These are phyloP conservation scores for Ogataea nonfermentans DNA, from an alignment of 805 yeast genomes.

Conservation along the genomic window DNA sequence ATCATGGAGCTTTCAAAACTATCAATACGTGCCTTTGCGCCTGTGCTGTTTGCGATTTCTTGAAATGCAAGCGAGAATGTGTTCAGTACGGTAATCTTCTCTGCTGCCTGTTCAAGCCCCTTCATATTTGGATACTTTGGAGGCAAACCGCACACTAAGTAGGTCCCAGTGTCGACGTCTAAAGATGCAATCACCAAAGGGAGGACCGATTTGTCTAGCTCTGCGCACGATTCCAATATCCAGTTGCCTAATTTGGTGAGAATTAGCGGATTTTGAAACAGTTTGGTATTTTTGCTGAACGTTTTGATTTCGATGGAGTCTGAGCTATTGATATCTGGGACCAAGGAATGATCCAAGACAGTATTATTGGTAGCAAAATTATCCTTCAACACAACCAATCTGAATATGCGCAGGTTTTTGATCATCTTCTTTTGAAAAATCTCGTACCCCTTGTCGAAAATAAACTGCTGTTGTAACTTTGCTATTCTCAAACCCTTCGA, in stretches of 20 bases:
- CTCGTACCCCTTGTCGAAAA: constrained; percentile 88
- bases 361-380: constrained; percentile 35
- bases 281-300: constrained; percentile 60
- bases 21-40: constrained; percentile 87
- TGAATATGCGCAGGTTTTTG: constrained; percentile 73
- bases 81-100: constrained; percentile 55
- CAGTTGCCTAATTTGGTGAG: constrained; percentile 82
- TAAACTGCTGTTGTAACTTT: constrained; percentile 74
- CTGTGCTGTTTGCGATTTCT: constrained; percentile 77
- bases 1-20: constrained; percentile 94
- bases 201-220: constrained; percentile 60
- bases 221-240: constrained; percentile 88
- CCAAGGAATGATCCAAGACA: constrained; percentile 11
- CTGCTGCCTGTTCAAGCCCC: constrained; percentile 33
- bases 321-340: constrained; percentile 21
- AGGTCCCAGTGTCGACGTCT: constrained; percentile 70
- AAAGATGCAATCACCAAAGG: constrained; percentile 87
- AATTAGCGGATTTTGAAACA: constrained; percentile 85
- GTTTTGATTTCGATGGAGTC: constrained; percentile 33
- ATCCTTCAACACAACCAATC: constrained; percentile 85
- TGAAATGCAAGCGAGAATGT: constrained; percentile 91
- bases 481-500: constrained; percentile 78
- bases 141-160: constrained; percentile 84
- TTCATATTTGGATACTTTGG: constrained; percentile 63
- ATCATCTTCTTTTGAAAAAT: constrained; percentile 78